phyloP scores from a whole-genome alignment of 2,329 filamentous ascomycete genomes.

The Hypoxylon sp. region DNA sequence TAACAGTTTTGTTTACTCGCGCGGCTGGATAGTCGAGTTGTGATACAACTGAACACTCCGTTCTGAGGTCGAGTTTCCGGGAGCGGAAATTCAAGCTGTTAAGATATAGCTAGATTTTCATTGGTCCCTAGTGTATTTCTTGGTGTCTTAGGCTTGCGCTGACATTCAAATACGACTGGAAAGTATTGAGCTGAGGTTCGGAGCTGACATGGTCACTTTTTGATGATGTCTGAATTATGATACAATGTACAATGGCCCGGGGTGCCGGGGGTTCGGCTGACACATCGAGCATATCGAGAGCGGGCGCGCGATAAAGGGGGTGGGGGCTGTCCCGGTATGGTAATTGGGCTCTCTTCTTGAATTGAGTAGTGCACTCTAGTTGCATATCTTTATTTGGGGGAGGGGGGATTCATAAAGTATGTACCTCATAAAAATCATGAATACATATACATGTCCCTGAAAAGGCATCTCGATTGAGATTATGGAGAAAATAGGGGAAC shows the following conservation, averaged over 20 bases:
- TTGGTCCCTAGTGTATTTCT: neutral
- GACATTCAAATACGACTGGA: slow-evolving; percentile 2
- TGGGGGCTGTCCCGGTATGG: slow-evolving; percentile 2
- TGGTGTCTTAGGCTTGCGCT: neutral
- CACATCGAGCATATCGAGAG: too few relatives aligned
- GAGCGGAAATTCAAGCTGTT: neutral
- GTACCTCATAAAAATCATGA: too few relatives aligned
- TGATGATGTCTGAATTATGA: slow-evolving; percentile 11
- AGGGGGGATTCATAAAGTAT: too few relatives aligned
- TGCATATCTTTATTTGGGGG: neutral
- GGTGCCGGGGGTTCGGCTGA: neutral
- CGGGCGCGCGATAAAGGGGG: neutral
- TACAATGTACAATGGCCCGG: neutral
- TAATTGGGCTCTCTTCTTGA: neutral
- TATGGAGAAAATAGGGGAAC: too few relatives aligned
- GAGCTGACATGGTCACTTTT: slow-evolving; percentile 5
- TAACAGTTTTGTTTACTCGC: neutral
- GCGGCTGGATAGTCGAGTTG: neutral
- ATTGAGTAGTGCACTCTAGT: neutral
- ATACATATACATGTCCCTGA: too few relatives aligned
- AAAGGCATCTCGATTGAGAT: neutral
- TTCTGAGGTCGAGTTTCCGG: neutral
- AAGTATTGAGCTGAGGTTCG: slow-evolving; percentile 5
- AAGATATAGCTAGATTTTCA: neutral
- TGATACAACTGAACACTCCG: slow-evolving; percentile 2